Evolutionary conservation across 257 asterid species (phyloP), one percentile per base, ranked within the genome.

Genomic region (Scutellaria minor): DNA sequence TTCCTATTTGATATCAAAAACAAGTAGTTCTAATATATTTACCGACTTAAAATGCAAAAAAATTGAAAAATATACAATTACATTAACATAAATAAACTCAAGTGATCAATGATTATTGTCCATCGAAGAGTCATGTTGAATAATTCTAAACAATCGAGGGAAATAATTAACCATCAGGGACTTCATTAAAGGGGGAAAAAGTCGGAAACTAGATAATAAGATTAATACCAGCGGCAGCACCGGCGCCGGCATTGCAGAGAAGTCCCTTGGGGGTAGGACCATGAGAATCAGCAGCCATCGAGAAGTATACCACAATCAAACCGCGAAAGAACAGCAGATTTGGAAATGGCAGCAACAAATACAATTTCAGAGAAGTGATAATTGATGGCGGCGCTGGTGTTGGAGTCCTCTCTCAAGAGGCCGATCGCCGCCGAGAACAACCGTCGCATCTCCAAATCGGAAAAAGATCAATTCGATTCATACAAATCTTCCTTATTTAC

Each of bases 181-280:
- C 2, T 15, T 14, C 3, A 56, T 40, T 5, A 7, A 54, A 61
- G 7, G 9, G 45, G 4, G 9, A 7, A 12, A 66, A 44, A 2
- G 37, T 31, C 3, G 37, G 37, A 31, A 57, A 9, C 5, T 27
- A 37, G 22, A 57, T 40, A 3, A 24, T 5, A 14, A 14, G 27
- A 37, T 20, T 47, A 4, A 56, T 74, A 91, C 96, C 97, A 31
- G 97, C 97, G 0, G 96, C 96, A 5, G 95, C 96, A 66, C 97
- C 97, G 18, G 96, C 95, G 57, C 89, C 95, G 20, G 96, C 97
- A 82, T 89, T 89, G 81, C 96, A 91, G 71, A 91, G 89, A 50
- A 82, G 80, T 70, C 88, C 88, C 78, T 77, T 87, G n/a, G 90
- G 85, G 39, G 83, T 87, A 79, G 80, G 87, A 79, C 75, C 76